Conservation (phyloP, 2,329 filamentous ascomycete species). For the Verticillium longisporum region DNA sequence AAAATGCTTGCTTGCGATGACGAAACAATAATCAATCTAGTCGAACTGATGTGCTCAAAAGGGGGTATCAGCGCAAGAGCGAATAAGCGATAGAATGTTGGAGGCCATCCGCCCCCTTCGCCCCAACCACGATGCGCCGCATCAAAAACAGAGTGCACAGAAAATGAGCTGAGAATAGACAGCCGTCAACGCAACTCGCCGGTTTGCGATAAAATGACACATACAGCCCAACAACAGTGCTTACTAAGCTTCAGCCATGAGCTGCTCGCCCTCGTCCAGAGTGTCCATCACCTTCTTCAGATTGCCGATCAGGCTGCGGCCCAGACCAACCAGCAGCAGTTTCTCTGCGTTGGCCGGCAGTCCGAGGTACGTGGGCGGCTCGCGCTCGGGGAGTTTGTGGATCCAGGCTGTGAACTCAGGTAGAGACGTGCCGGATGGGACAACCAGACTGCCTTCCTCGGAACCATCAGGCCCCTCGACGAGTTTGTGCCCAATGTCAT, state of each 20-base stretch:
- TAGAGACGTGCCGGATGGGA: conserved; percentile 75
- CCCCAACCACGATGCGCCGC: no score
- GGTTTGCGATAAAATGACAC: background rate
- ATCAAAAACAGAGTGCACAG: no score
- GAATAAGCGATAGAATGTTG: no score
- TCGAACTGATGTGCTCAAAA: no score
- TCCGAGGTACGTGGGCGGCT: conserved; percentile 92
- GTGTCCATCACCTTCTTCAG: conserved; percentile 78
- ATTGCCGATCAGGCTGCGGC: conserved; percentile 76
- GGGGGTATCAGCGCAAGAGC: no score
- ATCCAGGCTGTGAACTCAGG: conserved; percentile 90
- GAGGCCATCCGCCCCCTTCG: no score
- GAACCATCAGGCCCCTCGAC: conserved; percentile 61
- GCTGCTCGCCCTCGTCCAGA: conserved; percentile 88
- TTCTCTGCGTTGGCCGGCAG: conserved; percentile 96
- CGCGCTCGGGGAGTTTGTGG: conserved; percentile 82
- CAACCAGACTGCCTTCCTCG: conserved; percentile 55
- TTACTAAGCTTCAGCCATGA: conserved; percentile 58
- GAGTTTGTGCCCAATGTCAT: conserved; percentile 86
- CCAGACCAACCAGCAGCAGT: conserved; percentile 80
- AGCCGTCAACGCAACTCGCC: no score
- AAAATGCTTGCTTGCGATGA: no score
- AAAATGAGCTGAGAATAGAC: no score
- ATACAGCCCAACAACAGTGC: background rate
- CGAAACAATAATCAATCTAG: no score